Conservation (phyloP, 2,329 filamentous ascomycete genomes). For the Hansfordia pulvinata region DNA sequence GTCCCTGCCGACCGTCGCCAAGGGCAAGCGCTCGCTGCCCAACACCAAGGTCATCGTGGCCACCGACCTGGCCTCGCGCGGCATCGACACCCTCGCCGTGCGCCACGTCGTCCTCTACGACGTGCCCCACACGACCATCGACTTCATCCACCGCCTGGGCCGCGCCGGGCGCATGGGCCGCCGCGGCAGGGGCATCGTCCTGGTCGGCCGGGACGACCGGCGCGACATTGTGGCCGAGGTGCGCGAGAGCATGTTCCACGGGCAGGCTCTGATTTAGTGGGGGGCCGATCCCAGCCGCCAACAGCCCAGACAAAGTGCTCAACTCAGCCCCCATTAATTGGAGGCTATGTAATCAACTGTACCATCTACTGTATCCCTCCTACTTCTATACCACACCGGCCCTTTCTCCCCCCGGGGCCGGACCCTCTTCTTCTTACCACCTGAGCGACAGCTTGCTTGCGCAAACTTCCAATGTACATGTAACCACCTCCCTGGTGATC, state of each 20-base stretch:
- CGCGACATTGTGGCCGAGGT: conserved; percentile 88
- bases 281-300: too few species aligned
- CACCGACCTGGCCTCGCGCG: conserved; percentile 82
- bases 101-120: conserved; percentile 89
- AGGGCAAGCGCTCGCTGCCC: conserved; percentile 37
- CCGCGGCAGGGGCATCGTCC: conserved; percentile 75
- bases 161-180: conserved; percentile 87
- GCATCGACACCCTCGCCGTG: conserved; percentile 87
- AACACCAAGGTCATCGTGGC: conserved; percentile 89
- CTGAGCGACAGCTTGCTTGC: too few species aligned
- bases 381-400: too few species aligned
- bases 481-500: too few species aligned
- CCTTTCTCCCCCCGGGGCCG: too few species aligned
- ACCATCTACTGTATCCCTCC: too few species aligned
- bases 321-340: too few species aligned
- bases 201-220: conserved; percentile 80
- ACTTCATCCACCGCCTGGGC: conserved; percentile 93
- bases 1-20: conserved; percentile 12
- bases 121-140: conserved; percentile 94
- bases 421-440: too few species aligned
- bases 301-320: too few species aligned
- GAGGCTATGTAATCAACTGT: too few species aligned
- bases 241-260: conserved; percentile 75
- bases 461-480: too few species aligned
- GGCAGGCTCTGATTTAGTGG: conserved; percentile 61